Evolutionary conservation across 108 stramenopile genomes (phyloP).

Genomic region (Licmophora abbreviata): DNA sequence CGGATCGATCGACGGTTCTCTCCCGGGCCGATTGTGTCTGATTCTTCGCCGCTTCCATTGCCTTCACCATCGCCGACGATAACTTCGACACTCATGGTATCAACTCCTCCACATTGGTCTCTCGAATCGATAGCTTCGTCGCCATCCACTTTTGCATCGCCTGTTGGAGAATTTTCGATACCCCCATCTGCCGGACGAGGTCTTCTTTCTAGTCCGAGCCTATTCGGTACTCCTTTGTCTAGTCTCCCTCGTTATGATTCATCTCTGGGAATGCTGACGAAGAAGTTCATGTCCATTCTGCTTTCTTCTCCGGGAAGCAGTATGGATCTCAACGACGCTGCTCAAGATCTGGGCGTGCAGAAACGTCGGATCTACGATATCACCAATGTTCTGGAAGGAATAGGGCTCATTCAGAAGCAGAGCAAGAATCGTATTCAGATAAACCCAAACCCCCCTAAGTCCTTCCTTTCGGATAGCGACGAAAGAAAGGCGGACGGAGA

Average conservation of each 20-base stretch:
- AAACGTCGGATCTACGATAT: slow-evolving; percentile 94
- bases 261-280: slow-evolving; percentile 84
- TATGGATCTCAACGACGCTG: slow-evolving; percentile 90
- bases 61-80: neutral
- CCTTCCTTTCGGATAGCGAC: slow-evolving; percentile 1
- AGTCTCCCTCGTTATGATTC: slow-evolving; percentile 83
- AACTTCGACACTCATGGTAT: neutral
- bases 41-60: neutral
- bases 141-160: slow-evolving; percentile 4
- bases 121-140: neutral
- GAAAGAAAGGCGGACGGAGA: slow-evolving; percentile 6
- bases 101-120: neutral
- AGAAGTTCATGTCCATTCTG: slow-evolving; percentile 82
- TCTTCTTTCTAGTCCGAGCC: slow-evolving; percentile 1
- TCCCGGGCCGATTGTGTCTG: neutral
- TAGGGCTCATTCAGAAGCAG: slow-evolving; percentile 80
- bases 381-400: slow-evolving; percentile 92
- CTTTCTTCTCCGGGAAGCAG: slow-evolving; percentile 33
- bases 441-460: slow-evolving; percentile 34
- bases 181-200: slow-evolving; percentile 4
- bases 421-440: slow-evolving; percentile 89
- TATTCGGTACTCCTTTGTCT: no score
- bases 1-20: neutral
- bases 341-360: slow-evolving; percentile 73
- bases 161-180: no score